phyloP scores from a whole-genome alignment of 1,284 basidiomycete species.

The Bondarzewia mesenterica region DNA sequence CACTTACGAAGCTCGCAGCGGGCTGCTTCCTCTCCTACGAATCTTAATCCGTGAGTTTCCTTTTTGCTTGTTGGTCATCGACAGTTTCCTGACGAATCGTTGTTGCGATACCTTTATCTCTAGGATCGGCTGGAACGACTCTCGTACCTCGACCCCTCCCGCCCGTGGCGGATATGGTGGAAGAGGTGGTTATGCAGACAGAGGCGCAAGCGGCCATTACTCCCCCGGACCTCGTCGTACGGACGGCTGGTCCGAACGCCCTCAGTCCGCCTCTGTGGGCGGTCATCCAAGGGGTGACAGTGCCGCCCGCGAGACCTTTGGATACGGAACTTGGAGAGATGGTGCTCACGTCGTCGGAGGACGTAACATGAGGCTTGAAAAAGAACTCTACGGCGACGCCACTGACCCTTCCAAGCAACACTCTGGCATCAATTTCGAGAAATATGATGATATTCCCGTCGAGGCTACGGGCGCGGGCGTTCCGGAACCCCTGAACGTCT shows the following conservation, averaged over 20 bases:
- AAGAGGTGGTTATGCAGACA: constrained; percentile 36
- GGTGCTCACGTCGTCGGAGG: constrained; percentile 79
- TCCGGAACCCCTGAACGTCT: constrained; percentile 86
- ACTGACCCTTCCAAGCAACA: constrained; percentile 81
- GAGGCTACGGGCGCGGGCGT: constrained; percentile 95
- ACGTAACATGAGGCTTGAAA: constrained; percentile 84
- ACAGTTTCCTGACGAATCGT: constrained; percentile 2
- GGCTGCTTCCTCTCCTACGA: constrained; percentile 54
- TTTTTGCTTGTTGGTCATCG: constrained; percentile 8
- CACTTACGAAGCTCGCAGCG: constrained; percentile 80
- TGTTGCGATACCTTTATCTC: constrained; percentile 10
- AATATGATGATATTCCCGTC: constrained; percentile 99
- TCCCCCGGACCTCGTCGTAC: constrained; percentile 36
- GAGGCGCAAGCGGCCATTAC: constrained; percentile 31
- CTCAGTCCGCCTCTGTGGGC: constrained; percentile 28
- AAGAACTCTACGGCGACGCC: constrained; percentile 91
- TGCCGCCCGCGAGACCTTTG: constrained; percentile 46
- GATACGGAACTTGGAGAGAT: constrained; percentile 84
- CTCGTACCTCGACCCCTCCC: constrained; percentile 49
- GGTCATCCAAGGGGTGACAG: constrained; percentile 30
- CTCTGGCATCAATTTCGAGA: constrained; percentile 99
- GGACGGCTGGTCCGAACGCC: constrained; percentile 32
- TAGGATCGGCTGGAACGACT: constrained; percentile 69
- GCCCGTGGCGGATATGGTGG: constrained; percentile 42
- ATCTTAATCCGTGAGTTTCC: constrained; percentile 41